phyloP scores from a whole-genome alignment of 331 rosid species.

The Pyrus hybrid region DNA sequence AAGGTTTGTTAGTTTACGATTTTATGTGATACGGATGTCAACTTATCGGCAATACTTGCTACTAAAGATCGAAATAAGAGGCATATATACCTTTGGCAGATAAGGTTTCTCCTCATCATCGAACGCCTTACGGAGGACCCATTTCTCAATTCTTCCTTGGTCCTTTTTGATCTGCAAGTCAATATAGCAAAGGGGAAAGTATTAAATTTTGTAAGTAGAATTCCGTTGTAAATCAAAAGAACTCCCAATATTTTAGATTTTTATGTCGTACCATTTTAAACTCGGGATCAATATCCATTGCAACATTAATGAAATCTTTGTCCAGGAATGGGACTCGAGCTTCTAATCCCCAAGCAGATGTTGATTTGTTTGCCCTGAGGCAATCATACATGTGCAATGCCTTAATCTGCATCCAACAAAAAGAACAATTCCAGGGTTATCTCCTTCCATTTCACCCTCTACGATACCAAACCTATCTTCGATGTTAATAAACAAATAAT shows the following conservation, averaged over 20 bases:
- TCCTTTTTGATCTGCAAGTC: slow-evolving; percentile 52
- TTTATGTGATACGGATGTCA: not conserved
- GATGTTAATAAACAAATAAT: not conserved
- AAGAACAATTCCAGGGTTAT: not conserved
- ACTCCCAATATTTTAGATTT: not conserved
- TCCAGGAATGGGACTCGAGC: slow-evolving; percentile 94
- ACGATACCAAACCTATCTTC: not conserved
- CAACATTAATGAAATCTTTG: slow-evolving; percentile 60
- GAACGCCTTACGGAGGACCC: slow-evolving; percentile 80
- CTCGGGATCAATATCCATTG: slow-evolving; percentile 84
- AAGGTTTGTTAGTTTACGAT: slow-evolving; percentile 16
- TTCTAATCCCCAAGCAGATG: slow-evolving; percentile 94
- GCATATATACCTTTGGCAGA: slow-evolving; percentile 59
- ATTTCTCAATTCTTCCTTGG: slow-evolving; percentile 81
- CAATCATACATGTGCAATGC: slow-evolving; percentile 90
- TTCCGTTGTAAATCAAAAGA: not conserved
- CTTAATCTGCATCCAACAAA: slow-evolving; percentile 51
- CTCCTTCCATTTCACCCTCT: not conserved
- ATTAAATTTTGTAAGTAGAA: not conserved
- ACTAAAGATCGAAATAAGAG: not conserved
- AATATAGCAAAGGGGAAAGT: not conserved
- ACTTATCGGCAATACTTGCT: not conserved
- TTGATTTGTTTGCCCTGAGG: slow-evolving; percentile 81
- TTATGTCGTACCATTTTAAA: slow-evolving; percentile 44
- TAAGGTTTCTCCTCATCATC: slow-evolving; percentile 83